Conservation (phyloP, 2,329 filamentous ascomycete species). For the Fusarium devonianum region DNA sequence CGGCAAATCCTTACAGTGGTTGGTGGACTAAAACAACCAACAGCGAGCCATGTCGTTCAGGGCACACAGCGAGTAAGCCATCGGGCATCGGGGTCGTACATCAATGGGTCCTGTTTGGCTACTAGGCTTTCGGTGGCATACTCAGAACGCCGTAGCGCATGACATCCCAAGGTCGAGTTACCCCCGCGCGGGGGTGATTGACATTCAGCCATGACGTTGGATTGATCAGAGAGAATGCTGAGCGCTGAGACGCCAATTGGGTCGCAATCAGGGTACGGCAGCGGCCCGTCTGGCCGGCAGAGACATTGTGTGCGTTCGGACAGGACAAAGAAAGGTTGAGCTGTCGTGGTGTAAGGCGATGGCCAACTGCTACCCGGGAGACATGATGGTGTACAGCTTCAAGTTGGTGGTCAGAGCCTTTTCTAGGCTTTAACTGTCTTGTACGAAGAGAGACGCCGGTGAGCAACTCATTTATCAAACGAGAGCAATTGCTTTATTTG, state of each 20-base stretch:
- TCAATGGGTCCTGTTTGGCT: background rate
- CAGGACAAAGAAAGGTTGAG: background rate
- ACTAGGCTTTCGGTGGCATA: background rate
- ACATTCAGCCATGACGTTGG: conserved; percentile 42
- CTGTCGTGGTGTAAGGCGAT: background rate
- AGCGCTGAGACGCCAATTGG: conserved; percentile 9
- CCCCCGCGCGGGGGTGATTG: conserved; percentile 13
- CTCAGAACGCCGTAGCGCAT: conserved; percentile 12
- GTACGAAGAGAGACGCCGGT: too few relatives aligned
- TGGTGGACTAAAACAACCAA: too few relatives aligned
- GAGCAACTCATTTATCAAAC: too few relatives aligned
- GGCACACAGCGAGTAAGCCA: background rate
- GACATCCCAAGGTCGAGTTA: conserved; percentile 3
- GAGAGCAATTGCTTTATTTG: too few relatives aligned
- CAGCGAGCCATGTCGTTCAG: too few relatives aligned
- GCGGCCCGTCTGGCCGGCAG: background rate
- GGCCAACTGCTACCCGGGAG: background rate
- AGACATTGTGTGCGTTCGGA: background rate
- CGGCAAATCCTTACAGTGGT: background rate
- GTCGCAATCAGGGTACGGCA: background rate
- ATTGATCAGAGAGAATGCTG: conserved; percentile 34
- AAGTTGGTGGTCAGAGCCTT: background rate
- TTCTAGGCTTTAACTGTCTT: too few relatives aligned
- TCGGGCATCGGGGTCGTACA: background rate
- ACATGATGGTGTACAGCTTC: too few relatives aligned